Evolutionary conservation across 2,329 filamentous ascomycete species (phyloP).

Genomic region (Botrytis squamosa): DNA sequence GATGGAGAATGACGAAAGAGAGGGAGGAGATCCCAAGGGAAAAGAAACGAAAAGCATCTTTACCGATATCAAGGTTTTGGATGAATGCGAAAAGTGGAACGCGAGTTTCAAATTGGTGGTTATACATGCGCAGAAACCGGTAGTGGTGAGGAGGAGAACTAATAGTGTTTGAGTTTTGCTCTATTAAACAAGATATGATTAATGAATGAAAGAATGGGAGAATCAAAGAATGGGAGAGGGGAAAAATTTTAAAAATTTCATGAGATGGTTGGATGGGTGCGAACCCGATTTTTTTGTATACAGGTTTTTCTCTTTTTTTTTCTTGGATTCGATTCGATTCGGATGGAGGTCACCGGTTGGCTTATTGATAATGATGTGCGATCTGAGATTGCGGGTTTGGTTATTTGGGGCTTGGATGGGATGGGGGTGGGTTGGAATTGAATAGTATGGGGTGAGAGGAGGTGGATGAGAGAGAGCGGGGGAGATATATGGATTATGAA

Average conservation of each 20-base stretch:
- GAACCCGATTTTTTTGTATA: constrained; percentile 7
- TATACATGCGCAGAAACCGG: constrained; percentile 61
- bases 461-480: rapidly evolving
- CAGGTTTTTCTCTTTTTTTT: not conserved
- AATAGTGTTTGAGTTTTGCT: constrained; percentile 33
- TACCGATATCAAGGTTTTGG: constrained; percentile 69
- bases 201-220: not conserved
- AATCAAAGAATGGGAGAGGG: not conserved
- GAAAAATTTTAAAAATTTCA: not conserved
- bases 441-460: not conserved
- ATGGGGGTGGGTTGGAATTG: too few relatives aligned
- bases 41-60: constrained; percentile 63
- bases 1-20: not conserved
- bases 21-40: not conserved
- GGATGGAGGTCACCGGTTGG: not conserved
- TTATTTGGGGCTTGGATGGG: not conserved
- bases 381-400: constrained; percentile 3
- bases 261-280: constrained; percentile 6
- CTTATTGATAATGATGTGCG: not conserved
- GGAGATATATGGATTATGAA: not conserved
- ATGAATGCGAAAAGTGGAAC: constrained; percentile 82
- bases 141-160: constrained; percentile 30
- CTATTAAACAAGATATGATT: not conserved
- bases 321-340: not conserved
- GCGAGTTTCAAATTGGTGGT: constrained; percentile 90